Conservation (phyloP, 345 rosid genomes). For the Salix udensis region DNA sequence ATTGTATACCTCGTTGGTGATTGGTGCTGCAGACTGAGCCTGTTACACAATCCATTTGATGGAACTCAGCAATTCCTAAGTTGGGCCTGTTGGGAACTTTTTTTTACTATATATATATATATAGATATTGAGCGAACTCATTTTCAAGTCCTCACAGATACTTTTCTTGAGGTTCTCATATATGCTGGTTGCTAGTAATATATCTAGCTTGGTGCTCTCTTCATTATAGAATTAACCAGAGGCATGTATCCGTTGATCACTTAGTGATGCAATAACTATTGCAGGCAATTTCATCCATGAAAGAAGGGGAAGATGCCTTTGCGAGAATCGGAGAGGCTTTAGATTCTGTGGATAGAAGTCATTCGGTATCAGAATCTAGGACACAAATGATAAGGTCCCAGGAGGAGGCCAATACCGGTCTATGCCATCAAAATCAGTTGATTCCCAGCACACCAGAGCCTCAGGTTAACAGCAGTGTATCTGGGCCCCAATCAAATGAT, state of each 20-base stretch:
- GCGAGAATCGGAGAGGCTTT: constrained; percentile 61
- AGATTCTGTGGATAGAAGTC: constrained; percentile 48
- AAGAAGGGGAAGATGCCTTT: constrained; percentile 76
- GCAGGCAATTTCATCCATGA: constrained; percentile 69
- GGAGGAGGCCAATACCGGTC: constrained; percentile 46
- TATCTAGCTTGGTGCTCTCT: background rate
- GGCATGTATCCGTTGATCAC: background rate
- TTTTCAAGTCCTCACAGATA: background rate
- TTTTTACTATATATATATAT: background rate
- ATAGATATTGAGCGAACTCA: background rate
- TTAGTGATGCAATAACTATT: constrained; percentile 14
- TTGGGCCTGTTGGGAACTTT: background rate
- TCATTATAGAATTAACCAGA: background rate
- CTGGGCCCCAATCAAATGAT: constrained; percentile 32
- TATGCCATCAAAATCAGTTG: constrained; percentile 30
- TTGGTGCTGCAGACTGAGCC: background rate
- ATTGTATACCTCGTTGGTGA: background rate
- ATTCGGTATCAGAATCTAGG: constrained; percentile 35
- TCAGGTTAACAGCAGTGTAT: constrained; percentile 13
- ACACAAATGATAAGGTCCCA: constrained; percentile 25
- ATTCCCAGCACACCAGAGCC: constrained; percentile 36
- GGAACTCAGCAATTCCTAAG: background rate
- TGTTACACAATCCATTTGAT: background rate
- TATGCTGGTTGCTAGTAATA: background rate
- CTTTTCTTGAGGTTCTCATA: background rate